phyloP scores from a whole-genome alignment of 1,139 yeast species.

The Geotrichum candidum region DNA sequence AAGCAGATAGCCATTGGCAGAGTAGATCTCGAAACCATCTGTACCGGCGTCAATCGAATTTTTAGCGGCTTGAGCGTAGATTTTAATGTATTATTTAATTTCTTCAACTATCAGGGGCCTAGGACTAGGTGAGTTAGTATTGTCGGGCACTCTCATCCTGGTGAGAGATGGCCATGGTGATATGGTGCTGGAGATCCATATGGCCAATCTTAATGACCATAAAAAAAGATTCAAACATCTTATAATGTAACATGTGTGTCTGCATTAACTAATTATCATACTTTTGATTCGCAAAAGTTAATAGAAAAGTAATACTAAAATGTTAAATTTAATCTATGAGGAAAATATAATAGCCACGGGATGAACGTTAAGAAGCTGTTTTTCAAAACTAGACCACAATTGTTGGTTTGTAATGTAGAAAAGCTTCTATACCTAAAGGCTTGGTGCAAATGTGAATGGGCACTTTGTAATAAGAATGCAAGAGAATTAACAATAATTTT shows the following conservation, averaged over 20 bases:
- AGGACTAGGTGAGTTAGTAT: slow-evolving; percentile 24
- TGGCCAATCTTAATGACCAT: slow-evolving; percentile 26
- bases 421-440: no score
- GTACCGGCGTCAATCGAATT: slow-evolving; percentile 55
- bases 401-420: no score
- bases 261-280: background rate
- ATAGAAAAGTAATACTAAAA: background rate
- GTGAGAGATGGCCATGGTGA: slow-evolving; percentile 48
- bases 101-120: slow-evolving; percentile 39
- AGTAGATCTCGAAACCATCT: slow-evolving; percentile 63
- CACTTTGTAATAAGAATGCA: no score
- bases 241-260: background rate
- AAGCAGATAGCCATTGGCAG: slow-evolving; percentile 62
- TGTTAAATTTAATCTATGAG: no score
- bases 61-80: slow-evolving; percentile 42
- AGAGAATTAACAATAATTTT: no score
- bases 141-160: slow-evolving; percentile 35
- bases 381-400: no score
- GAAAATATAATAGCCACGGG: no score
- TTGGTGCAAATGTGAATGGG: no score
- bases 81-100: slow-evolving; percentile 38
- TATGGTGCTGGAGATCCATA: slow-evolving; percentile 33
- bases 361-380: no score
- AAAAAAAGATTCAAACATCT: slow-evolving; percentile 13
- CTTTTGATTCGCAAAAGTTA: background rate